Base-by-base conservation (phyloP, 331 rosid species). In the Malus hybrid region DNA sequence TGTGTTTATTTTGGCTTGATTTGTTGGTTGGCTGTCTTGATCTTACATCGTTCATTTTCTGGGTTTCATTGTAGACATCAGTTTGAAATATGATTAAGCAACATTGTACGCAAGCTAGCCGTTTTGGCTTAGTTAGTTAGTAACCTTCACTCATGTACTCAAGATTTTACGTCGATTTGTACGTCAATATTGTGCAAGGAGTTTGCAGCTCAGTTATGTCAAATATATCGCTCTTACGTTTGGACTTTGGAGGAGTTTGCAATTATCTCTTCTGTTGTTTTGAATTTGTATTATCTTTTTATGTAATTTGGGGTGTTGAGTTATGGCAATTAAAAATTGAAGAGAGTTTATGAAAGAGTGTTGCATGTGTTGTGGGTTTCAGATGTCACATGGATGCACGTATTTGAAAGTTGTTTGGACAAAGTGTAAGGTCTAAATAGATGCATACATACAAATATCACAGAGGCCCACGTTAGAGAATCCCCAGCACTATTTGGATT, bases 371-470 rank as follows among this genome's bases (percentile, higher is more conserved):
- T 18, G 7, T 34, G 24, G 1, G 13, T 42, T 44, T 62, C 77
- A 78, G 80, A 50, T 26, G 71, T 84, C 88, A 84, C 92, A 87
- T 91, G 92, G 80, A 8, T 26, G 46, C 46, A 84, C 96, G 82
- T 90, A 90, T 73, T 70, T 71, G 78, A 57, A 39, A 39, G 46
- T 66, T 68, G 80, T 9, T 48, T 64, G 63, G 50, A 78, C 75
- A 70, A 67, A 55, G 13, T 30, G 46, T 81, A 62, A 70, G 70
- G 52, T 73, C 63, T 52, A 69, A 33, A 46, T 6, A 0, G 20
- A 52, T 52, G 57, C 9, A 52, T 16, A 52, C 57, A 18, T 52
- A 52, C 57, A 52, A 16, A 52, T 52, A 53, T 55, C 30, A 29
- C 58, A 55, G 42, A 42, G 30, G 53, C 75, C 58, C 80, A 28